Conservation (phyloP, 768 basidiomycete species). For the Megacollybia marginata region DNA sequence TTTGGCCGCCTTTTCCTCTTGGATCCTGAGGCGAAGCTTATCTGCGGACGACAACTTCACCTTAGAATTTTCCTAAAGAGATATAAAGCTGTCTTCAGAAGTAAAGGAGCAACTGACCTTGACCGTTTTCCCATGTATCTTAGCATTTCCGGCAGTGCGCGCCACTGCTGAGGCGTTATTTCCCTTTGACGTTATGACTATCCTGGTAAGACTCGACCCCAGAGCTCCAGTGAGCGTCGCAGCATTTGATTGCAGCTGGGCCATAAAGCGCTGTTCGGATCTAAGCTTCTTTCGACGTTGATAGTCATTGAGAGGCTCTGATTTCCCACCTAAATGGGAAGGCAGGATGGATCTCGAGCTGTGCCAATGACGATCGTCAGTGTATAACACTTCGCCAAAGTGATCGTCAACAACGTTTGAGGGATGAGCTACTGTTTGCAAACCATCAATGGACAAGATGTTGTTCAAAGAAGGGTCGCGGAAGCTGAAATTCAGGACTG, state of each 20-base stretch:
- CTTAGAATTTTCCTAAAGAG: no score
- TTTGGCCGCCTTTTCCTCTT: slow-evolving; percentile 35
- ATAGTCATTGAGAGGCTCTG: slow-evolving; percentile 23
- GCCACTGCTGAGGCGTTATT: not conserved
- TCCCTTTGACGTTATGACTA: slow-evolving; percentile 42
- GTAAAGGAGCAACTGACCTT: no score
- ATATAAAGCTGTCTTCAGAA: no score
- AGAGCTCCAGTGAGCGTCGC: slow-evolving; percentile 58
- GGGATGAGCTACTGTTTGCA: not conserved
- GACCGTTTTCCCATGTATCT: no score
- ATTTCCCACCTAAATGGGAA: slow-evolving; percentile 41
- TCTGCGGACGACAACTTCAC: slow-evolving; percentile 16
- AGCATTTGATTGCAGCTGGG: slow-evolving; percentile 47
- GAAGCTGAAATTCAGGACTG: no score
- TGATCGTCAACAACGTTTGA: slow-evolving; percentile 6
- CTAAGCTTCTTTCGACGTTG: slow-evolving; percentile 29
- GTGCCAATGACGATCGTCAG: slow-evolving; percentile 58
- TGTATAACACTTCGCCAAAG: slow-evolving; percentile 23
- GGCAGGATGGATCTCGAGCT: slow-evolving; percentile 43
- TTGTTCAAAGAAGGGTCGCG: not conserved
- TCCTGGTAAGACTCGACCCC: slow-evolving; percentile 43
- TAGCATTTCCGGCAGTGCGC: no score
- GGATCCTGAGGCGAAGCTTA: slow-evolving; percentile 35
- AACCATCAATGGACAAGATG: not conserved
- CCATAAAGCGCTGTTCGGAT: slow-evolving; percentile 52